These are phyloP conservation scores for Xylariaceae sp. DNA, from an alignment of 2,329 filamentous ascomycete species.

Conservation along the genomic window DNA sequence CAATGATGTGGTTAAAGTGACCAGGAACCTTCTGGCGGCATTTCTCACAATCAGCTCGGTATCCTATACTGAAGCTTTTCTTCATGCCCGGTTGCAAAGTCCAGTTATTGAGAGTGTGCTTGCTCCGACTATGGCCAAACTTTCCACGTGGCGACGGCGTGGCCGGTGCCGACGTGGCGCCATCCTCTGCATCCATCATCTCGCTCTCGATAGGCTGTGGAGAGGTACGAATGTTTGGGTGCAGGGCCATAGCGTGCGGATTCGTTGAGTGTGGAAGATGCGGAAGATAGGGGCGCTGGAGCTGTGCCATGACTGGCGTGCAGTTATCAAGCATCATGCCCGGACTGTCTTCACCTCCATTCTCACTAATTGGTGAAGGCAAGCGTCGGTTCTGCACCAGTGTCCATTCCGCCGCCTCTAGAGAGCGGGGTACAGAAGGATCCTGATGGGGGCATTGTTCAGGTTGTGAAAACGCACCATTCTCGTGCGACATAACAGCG, in stretches of 20 bases:
- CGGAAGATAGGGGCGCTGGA: slow-evolving; percentile 33
- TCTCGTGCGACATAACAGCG: slow-evolving; percentile 24
- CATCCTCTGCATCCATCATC: slow-evolving; percentile 29
- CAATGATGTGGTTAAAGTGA: slow-evolving; percentile 76
- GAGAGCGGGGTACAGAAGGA: slow-evolving; percentile 45
- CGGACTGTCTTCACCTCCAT: slow-evolving; percentile 44
- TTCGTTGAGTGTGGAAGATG: slow-evolving; percentile 33
- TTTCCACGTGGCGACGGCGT: slow-evolving; percentile 47
- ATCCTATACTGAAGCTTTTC: slow-evolving; percentile 73
- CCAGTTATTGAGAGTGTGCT: slow-evolving; percentile 58
- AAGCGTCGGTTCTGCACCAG: slow-evolving; percentile 50
- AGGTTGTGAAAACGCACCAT: slow-evolving; percentile 12
- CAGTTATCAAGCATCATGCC: slow-evolving; percentile 37
- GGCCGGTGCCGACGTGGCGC: slow-evolving; percentile 30
- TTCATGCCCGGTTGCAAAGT: slow-evolving; percentile 62
- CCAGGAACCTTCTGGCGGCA: slow-evolving; percentile 71
- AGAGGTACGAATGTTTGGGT: slow-evolving; percentile 35
- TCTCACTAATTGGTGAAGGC: slow-evolving; percentile 58
- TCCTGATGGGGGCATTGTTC: slow-evolving; percentile 36
- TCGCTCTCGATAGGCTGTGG: slow-evolving; percentile 22
- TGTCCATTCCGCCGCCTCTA: slow-evolving; percentile 48
- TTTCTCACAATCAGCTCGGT: slow-evolving; percentile 73
- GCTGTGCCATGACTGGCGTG: slow-evolving; percentile 28
- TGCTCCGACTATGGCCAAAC: slow-evolving; percentile 54
- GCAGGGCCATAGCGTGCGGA: slow-evolving; percentile 32